Percentiles rank a stretch among this genome's conserved stretches.
phyloP scores from a whole-genome alignment of 176 grass and related monocot species.

The Aechmea fasciata region DNA sequence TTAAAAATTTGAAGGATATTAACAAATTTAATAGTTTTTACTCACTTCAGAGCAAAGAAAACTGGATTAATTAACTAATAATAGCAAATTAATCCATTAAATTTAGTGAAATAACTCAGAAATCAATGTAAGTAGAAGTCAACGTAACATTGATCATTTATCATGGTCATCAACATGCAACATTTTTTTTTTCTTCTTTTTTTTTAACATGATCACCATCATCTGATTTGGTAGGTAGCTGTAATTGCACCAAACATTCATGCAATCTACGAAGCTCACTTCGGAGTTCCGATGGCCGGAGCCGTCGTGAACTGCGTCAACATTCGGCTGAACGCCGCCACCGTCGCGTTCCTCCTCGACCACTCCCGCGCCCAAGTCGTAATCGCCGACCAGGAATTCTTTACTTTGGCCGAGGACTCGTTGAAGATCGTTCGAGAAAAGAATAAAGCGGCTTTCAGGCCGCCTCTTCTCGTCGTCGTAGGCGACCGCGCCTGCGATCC shows the following conservation, averaged over 20 bases:
- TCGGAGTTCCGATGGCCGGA: constrained; percentile 81
- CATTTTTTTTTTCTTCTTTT: neutral
- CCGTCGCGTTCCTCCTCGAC: constrained; percentile 68
- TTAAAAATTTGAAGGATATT: too few relatives aligned
- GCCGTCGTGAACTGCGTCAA: constrained; percentile 80
- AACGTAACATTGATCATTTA: too few relatives aligned
- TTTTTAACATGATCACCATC: neutral
- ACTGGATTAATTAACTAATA: too few relatives aligned
- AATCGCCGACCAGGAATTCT: constrained; percentile 91
- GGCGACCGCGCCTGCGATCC: constrained; percentile 50
- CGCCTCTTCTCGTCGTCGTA: constrained; percentile 52
- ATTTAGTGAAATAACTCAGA: too few relatives aligned
- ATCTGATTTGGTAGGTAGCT: constrained; percentile 40
- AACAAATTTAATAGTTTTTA: too few relatives aligned
- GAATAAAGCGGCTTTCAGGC: constrained; percentile 45
- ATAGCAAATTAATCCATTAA: too few relatives aligned
- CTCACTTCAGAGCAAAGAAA: too few relatives aligned
- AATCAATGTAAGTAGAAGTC: too few relatives aligned
- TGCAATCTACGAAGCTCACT: constrained; percentile 80
- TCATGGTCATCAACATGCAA: too few relatives aligned
- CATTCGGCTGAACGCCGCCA: constrained; percentile 58
- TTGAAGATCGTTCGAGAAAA: constrained; percentile 48
- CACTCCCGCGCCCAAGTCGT: constrained; percentile 63
- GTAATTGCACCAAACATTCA: constrained; percentile 86
- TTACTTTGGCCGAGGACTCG: constrained; percentile 64